Evolutionary conservation across 345 rosid genomes (phyloP).

Genomic region (Abelmoschus esculentus): DNA sequence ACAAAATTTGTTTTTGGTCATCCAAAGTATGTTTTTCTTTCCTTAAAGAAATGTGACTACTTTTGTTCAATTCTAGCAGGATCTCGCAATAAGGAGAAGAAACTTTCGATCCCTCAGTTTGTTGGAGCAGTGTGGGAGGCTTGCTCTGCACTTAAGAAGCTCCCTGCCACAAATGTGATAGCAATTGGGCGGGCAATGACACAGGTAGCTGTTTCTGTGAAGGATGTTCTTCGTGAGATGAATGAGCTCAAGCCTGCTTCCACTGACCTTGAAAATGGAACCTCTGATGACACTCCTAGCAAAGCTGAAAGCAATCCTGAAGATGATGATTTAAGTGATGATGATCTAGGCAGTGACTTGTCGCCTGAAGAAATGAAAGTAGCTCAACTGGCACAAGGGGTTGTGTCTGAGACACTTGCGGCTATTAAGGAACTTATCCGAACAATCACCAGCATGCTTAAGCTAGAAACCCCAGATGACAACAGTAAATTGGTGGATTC

Average conservation of each 20-base stretch:
- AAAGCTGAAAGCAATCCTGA: slow-evolving; percentile 16
- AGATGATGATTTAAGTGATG: slow-evolving; percentile 26
- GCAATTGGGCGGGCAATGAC: slow-evolving; percentile 84
- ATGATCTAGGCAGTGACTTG: slow-evolving; percentile 61
- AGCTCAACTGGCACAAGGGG: slow-evolving; percentile 46
- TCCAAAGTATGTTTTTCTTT: neutral
- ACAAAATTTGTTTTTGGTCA: neutral
- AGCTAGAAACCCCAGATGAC: slow-evolving; percentile 50
- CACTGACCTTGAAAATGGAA: slow-evolving; percentile 23
- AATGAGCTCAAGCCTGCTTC: slow-evolving; percentile 76
- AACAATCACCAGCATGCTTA: slow-evolving; percentile 59
- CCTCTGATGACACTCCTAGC: slow-evolving; percentile 23
- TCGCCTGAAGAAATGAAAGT: slow-evolving; percentile 86
- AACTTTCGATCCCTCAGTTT: slow-evolving; percentile 42
- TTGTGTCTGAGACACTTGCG: slow-evolving; percentile 52
- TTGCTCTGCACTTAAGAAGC: slow-evolving; percentile 72
- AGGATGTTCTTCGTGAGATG: slow-evolving; percentile 94
- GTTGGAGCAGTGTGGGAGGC: slow-evolving; percentile 93
- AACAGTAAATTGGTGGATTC: slow-evolving; percentile 44
- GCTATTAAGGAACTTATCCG: slow-evolving; percentile 76
- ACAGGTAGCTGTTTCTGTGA: slow-evolving; percentile 74
- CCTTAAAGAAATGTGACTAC: neutral
- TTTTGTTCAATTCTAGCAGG: slow-evolving; percentile 29
- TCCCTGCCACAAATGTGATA: slow-evolving; percentile 61
- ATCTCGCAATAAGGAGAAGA: slow-evolving; percentile 36